A percentile compares a stretch with the other conserved stretches of the same genome.
Evolutionary conservation across 1,284 basidiomycete genomes (phyloP).

Genomic region (Ustilago sp.): DNA sequence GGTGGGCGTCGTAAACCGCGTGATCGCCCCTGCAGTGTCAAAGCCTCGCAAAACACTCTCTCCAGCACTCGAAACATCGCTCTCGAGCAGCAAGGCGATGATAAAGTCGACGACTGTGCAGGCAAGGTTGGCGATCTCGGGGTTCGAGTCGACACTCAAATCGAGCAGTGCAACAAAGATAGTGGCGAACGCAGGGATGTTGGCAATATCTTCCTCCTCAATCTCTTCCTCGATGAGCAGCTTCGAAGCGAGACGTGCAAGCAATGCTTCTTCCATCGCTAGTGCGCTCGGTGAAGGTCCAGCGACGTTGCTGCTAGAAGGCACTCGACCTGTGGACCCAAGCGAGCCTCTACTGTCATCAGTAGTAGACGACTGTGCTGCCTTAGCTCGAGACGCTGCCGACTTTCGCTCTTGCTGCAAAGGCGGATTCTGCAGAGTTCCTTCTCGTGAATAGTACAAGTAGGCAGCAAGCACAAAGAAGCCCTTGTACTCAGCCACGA

Average conservation of each 20-base stretch:
- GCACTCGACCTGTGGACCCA: constrained; percentile 14
- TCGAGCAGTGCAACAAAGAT: constrained; percentile 91
- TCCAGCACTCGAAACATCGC: constrained; percentile 76
- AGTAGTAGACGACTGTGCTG: constrained; percentile 14
- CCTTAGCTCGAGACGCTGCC: constrained; percentile 16
- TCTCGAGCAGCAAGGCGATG: constrained; percentile 86
- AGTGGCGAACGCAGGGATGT: constrained; percentile 90
- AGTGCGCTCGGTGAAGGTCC: constrained; percentile 20
- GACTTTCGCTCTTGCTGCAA: constrained; percentile 26
- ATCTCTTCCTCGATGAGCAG: constrained; percentile 76
- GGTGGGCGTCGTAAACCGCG: constrained; percentile 62
- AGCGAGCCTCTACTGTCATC: constrained; percentile 22
- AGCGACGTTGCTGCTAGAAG: constrained; percentile 21
- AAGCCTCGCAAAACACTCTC: constrained; percentile 44
- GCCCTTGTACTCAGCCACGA: constrained; percentile 95
- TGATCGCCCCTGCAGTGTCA: constrained; percentile 44
- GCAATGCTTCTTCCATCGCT: constrained; percentile 74
- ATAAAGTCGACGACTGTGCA: constrained; percentile 93
- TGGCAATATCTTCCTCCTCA: constrained; percentile 80
- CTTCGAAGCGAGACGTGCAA: constrained; percentile 78
- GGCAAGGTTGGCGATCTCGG: constrained; percentile 89
- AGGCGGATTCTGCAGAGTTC: constrained; percentile 15
- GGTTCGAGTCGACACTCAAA: constrained; percentile 90
- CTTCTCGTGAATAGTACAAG: constrained; percentile 83
- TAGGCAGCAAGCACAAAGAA: constrained; percentile 96